Conservation (phyloP, 768 basidiomycete species). For the Mycena metata region DNA sequence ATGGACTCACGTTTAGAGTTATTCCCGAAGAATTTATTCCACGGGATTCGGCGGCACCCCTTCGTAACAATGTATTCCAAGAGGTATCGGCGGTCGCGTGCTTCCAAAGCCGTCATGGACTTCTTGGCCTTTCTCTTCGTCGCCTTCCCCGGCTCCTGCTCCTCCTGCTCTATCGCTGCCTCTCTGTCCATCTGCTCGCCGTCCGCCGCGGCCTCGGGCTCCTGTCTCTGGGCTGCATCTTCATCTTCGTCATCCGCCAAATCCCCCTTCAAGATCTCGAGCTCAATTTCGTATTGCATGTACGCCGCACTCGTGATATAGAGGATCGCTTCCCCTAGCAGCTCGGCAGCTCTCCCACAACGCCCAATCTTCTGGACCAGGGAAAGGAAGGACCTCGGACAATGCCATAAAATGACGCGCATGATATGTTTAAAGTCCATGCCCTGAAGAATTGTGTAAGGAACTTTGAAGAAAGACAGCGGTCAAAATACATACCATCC, state of each 20-base stretch:
- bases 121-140: slow-evolving; percentile 6
- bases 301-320: slow-evolving; percentile 28
- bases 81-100: slow-evolving; percentile 18
- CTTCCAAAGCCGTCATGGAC: slow-evolving; percentile 14
- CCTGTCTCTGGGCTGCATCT: no score
- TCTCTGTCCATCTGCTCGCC: slow-evolving; percentile 23
- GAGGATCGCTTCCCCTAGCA: slow-evolving; percentile 19
- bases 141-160: neutral
- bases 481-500: slow-evolving; percentile 1
- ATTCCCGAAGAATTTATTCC: slow-evolving; percentile 30
- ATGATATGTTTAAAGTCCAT: slow-evolving; percentile 13
- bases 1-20: slow-evolving; percentile 15
- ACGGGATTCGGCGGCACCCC: slow-evolving; percentile 21
- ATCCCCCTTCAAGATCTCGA: slow-evolving; percentile 4
- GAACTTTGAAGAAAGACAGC: no score
- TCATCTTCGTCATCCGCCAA: neutral
- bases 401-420: slow-evolving; percentile 20
- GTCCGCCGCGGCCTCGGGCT: neutral
- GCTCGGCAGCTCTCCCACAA: neutral
- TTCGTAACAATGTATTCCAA: slow-evolving; percentile 19
- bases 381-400: slow-evolving; percentile 10
- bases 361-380: slow-evolving; percentile 27
- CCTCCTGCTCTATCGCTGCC: slow-evolving; percentile 5
- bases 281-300: slow-evolving; percentile 19
- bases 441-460: neutral